Percentiles rank a stretch among this genome's conserved stretches.
Evolutionary conservation across 2,329 filamentous ascomycete species (phyloP).

Genomic region (Colletotrichum cordylinicola): DNA sequence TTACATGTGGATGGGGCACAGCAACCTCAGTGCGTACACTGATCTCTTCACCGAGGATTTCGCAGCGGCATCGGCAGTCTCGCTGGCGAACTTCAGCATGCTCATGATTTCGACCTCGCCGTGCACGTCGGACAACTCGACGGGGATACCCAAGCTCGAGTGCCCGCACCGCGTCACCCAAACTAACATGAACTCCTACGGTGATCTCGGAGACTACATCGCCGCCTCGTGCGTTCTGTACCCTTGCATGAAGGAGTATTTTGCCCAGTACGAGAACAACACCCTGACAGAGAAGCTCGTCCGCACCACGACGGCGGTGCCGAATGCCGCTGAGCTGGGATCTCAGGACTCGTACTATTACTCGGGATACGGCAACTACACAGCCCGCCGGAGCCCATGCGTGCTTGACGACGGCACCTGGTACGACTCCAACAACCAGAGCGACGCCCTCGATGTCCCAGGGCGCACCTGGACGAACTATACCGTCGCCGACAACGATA

Average conservation of each 20-base stretch:
- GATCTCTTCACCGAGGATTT: not conserved
- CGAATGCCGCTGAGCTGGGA: not conserved
- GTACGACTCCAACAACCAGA: not conserved
- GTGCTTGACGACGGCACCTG: slow-evolving; percentile 6
- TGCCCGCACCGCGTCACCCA: slow-evolving; percentile 3
- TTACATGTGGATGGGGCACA: slow-evolving; percentile 17
- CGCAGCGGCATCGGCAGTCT: not conserved
- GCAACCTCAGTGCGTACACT: slow-evolving; percentile 4
- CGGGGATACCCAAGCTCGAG: not conserved
- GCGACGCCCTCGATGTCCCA: not conserved
- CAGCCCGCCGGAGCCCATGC: not conserved
- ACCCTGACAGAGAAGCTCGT: not conserved
- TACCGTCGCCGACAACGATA: not conserved
- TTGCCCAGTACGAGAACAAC: not conserved
- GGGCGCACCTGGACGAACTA: slow-evolving; percentile 1
- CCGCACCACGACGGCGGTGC: not conserved
- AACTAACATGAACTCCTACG: not conserved
- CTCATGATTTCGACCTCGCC: not conserved
- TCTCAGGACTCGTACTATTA: not conserved
- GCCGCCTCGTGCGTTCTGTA: slow-evolving; percentile 1
- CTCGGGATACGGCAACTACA: slow-evolving; percentile 2
- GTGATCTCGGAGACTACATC: not conserved
- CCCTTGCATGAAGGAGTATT: slow-evolving; percentile 8
- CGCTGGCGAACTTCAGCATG: slow-evolving; percentile 7
- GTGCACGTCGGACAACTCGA: not conserved